Evolutionary conservation across 345 rosid genomes (phyloP).

Genomic region (Pseudoturritis turrita): DNA sequence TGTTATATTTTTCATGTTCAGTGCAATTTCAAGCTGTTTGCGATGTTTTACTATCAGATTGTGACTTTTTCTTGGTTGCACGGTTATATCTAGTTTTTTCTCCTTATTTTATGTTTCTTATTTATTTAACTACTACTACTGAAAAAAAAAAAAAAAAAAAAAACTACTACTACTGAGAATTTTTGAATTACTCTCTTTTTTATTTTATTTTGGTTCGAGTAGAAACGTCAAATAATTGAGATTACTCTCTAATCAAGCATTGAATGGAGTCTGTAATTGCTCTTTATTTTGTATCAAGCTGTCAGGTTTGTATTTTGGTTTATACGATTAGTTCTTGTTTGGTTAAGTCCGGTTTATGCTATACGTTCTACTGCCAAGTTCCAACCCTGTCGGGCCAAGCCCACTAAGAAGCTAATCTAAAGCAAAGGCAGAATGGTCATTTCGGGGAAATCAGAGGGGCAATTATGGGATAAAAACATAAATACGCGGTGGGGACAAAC

Average conservation of each 20-base stretch:
- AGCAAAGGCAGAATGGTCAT: neutral
- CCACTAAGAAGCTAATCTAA: neutral
- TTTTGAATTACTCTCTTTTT: neutral
- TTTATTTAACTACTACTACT: neutral
- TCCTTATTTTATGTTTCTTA: neutral
- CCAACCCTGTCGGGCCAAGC: too few species aligned
- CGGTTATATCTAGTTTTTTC: neutral
- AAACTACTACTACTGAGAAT: too few species aligned
- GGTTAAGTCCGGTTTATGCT: neutral
- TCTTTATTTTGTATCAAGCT: too few species aligned
- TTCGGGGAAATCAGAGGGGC: neutral
- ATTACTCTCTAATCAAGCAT: neutral
- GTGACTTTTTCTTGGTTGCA: neutral
- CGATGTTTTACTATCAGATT: too few species aligned
- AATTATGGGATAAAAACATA: neutral
- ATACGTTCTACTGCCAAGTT: neutral
- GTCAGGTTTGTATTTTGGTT: neutral
- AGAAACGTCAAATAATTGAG: conserved; percentile 3
- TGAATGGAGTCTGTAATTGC: too few species aligned
- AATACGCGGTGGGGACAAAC: neutral
- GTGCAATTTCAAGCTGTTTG: neutral
- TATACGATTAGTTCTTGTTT: neutral
- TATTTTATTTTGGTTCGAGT: too few species aligned
- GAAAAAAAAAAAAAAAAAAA: too few species aligned
- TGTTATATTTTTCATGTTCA: neutral